Base-by-base conservation (phyloP, 2,329 filamentous ascomycete genomes). In the Cladobotryum protrusum region DNA sequence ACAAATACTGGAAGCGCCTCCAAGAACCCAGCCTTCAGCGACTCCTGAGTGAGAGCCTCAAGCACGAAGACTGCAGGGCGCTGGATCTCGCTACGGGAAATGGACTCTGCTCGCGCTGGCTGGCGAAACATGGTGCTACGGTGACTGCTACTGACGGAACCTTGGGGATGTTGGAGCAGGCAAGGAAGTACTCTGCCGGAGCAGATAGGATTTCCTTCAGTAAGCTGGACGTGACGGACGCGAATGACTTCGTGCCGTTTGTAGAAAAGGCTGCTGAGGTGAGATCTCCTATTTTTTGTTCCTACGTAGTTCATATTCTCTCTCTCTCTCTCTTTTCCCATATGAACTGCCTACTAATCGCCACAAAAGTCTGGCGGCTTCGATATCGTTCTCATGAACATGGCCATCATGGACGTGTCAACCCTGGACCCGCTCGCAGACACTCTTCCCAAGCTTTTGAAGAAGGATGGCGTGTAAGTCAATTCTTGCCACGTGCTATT, bases 51-150 rank as follows among this genome's bases (percentile, higher is more conserved):
- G 53, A 60, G 13, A 50, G 57, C 13, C 52, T 57, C 43, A 24
- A 47, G 14, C 36, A 42, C 12, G n/a, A 47, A 0, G 60, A 58
- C 1, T 60, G 67, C 45, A 58, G 58, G 6, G 71, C 70, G 0
- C 63, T 77, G 5, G 74, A 77, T 48, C 62, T 78, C n/a, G 72
- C 73, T 3, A 75, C 72, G 0, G 74, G 74, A 36, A 77, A 76
- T 50, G 74, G 74, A 19, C 66, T 77, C 20, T 68, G 70, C 15
- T 71, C 74, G 14, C 68, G 73, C 18, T 72, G 69, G 65, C 62
- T 78, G 14, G 67, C 66, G 1, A 57, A 56, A 9, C 52, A 63
- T 18, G 68, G 66, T 9, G 65, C 65, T 0, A 49, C 54, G n/a
- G 70, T 77, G 12, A 54, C 71, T 4, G 75, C 72, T 2, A 72